These are phyloP conservation scores for Diplocarpon rosae DNA, from an alignment of 2,329 filamentous ascomycete species.

Conservation along the genomic window DNA sequence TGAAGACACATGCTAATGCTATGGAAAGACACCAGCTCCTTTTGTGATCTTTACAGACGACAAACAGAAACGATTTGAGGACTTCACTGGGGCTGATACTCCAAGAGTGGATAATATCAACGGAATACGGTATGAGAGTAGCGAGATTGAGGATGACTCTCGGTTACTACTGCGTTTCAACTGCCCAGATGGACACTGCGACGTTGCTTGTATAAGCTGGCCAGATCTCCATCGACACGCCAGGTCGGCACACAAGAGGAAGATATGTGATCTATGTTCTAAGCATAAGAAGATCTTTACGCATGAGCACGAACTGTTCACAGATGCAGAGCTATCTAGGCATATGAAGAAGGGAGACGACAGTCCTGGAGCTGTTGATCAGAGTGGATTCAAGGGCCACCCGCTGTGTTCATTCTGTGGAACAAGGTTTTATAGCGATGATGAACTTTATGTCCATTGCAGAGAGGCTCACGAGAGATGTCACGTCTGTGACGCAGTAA, in stretches of 20 bases:
- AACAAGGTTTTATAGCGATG: conserved; percentile 86
- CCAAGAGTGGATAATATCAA: conserved; percentile 72
- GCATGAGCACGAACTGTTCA: conserved; percentile 91
- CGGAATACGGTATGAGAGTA: conserved; percentile 81
- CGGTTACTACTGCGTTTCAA: conserved; percentile 85
- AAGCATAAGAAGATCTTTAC: conserved; percentile 97
- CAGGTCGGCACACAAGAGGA: conserved; percentile 67
- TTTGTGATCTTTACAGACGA: conserved; percentile 92
- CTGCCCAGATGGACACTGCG: conserved; percentile 76
- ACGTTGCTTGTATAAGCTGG: conserved; percentile 76
- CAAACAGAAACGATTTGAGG: conserved; percentile 67
- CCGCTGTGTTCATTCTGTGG: conserved; percentile 90
- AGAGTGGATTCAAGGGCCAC: conserved; percentile 93
- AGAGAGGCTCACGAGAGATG: conserved; percentile 90
- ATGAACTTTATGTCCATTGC: conserved; percentile 90
- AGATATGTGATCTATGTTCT: conserved; percentile 86
- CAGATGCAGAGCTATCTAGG: conserved; percentile 64
- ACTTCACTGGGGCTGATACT: conserved; percentile 66
- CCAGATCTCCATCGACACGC: conserved; percentile 74
- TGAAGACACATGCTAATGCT: conserved; percentile 25
- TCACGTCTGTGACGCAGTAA: conserved; percentile 71
- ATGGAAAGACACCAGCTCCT: conserved; percentile 49
- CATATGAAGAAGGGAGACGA: conserved; percentile 91
- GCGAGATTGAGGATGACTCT: conserved; percentile 85
- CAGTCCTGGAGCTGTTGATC: conserved; percentile 75